Evolutionary conservation across 1,284 basidiomycete genomes (phyloP).

Genomic region (Sphagnurus paluster): DNA sequence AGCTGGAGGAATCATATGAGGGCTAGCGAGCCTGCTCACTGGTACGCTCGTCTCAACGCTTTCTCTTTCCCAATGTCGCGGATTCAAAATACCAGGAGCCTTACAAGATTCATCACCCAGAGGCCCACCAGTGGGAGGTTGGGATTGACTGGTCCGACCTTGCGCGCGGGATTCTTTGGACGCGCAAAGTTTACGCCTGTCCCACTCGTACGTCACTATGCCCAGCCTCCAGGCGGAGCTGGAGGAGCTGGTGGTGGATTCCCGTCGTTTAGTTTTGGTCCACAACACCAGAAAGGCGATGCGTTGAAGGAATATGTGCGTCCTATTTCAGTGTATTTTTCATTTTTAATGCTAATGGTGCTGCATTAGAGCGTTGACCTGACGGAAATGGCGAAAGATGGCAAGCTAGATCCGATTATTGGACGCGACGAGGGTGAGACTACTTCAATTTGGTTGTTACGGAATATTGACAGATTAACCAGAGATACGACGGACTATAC

Average conservation of each 20-base stretch:
- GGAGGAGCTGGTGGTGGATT: conserved; percentile 38
- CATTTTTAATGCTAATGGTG: not conserved
- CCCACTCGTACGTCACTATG: conserved; percentile 24
- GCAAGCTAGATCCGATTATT: conserved; percentile 89
- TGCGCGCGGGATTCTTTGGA: conserved; percentile 10
- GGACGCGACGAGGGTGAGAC: conserved; percentile 77
- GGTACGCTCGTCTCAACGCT: no score
- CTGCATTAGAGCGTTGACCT: conserved; percentile 71
- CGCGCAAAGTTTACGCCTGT: conserved; percentile 2
- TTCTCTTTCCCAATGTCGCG: conserved; percentile 8
- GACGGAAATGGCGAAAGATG: conserved; percentile 79
- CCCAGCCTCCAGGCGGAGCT: conserved; percentile 35
- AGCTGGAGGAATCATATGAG: no score
- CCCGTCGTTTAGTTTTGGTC: conserved; percentile 55
- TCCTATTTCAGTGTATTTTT: conserved; percentile 15
- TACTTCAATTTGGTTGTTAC: not conserved
- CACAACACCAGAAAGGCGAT: conserved; percentile 73
- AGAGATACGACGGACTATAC: conserved; percentile 90
- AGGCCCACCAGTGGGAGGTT: conserved; percentile 6
- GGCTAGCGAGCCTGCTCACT: no score
- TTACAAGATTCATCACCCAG: not conserved
- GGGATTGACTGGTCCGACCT: conserved; percentile 7
- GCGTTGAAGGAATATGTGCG: conserved; percentile 82
- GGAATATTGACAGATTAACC: conserved; percentile 7
- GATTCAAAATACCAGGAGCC: not conserved